phyloP scores from a whole-genome alignment of 2,329 filamentous ascomycete species.

The Fusarium devonianum region DNA sequence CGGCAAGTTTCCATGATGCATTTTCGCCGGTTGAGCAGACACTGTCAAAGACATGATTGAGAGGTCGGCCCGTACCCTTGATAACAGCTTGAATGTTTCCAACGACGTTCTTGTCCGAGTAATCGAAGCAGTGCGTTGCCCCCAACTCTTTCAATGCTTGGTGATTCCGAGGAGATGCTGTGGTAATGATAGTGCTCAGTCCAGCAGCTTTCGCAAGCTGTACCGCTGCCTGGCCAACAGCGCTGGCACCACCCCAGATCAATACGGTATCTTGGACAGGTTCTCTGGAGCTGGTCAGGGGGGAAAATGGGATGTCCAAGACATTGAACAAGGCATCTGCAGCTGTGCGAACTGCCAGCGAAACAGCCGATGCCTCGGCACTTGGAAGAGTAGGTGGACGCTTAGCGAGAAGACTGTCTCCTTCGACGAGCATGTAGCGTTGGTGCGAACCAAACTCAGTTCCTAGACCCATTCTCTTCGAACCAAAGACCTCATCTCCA shows the following conservation, averaged over 20 bases:
- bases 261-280: no score
- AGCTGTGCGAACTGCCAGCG: no score
- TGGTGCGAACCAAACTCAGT: no score
- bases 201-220: conserved; percentile 19
- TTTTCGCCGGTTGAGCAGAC: not conserved
- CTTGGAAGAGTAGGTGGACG: no score
- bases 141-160: not conserved
- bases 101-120: not conserved
- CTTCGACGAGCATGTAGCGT: no score
- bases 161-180: conserved; percentile 17
- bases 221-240: conserved; percentile 11
- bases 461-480: no score
- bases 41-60: conserved; percentile 7
- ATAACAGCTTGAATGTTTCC: not conserved
- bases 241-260: conserved; percentile 15
- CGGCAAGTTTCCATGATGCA: not conserved
- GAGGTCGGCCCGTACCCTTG: not conserved
- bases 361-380: no score
- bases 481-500: no score
- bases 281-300: no score
- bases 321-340: no score
- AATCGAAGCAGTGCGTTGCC: not conserved
- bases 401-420: no score
- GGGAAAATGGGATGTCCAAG: no score
- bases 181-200: conserved; percentile 8